phyloP scores from a whole-genome alignment of 2,329 filamentous ascomycete species.

The Plectosphaerella plurivora region DNA sequence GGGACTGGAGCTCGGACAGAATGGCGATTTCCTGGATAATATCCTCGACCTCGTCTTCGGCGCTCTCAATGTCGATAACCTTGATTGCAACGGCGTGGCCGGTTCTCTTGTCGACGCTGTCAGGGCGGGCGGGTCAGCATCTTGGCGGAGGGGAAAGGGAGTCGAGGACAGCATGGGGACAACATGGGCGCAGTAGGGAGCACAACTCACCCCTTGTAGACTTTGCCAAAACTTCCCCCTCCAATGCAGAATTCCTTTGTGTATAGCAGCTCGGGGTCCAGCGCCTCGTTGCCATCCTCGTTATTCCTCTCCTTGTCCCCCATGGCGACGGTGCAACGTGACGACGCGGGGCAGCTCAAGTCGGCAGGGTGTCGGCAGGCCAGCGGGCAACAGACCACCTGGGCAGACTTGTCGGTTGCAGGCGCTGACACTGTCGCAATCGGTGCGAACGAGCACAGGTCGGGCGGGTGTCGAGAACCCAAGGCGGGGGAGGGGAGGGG shows the following conservation, averaged over 20 bases:
- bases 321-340: conserved; percentile 28
- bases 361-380: not conserved
- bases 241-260: conserved; percentile 89
- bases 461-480: no score
- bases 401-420: no score
- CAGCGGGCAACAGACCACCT: no score
- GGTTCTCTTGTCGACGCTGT: conserved; percentile 83
- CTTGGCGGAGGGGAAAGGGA: conserved; percentile 3
- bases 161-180: not conserved
- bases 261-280: conserved; percentile 88
- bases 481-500: no score
- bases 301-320: conserved; percentile 42
- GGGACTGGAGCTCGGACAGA: conserved; percentile 89
- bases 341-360: not conserved
- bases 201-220: conserved; percentile 80
- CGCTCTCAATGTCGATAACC: conserved; percentile 97
- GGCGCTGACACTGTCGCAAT: no score
- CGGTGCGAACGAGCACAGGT: no score
- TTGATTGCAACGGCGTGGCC: conserved; percentile 97
- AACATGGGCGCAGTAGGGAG: not conserved
- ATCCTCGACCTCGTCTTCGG: conserved; percentile 98
- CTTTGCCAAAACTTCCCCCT: conserved; percentile 95
- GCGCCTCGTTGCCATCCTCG: conserved; percentile 45
- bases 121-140: no score
- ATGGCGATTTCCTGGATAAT: conserved; percentile 99